Conservation (phyloP, 2,329 filamentous ascomycete genomes). For the Penicillium concentricum region DNA sequence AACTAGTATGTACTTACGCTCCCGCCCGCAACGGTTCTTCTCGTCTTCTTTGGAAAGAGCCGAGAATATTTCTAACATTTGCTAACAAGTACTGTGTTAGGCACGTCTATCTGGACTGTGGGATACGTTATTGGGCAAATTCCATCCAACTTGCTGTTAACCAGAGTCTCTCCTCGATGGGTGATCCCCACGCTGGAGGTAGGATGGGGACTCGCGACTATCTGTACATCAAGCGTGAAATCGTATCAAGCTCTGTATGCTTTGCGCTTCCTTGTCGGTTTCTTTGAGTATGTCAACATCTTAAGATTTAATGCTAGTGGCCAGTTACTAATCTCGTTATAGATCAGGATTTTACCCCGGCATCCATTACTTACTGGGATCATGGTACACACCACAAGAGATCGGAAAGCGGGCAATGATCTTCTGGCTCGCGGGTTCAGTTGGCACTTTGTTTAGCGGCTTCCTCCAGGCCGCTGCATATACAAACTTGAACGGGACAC, state of each 20-base stretch:
- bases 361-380: constrained; percentile 27
- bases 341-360: constrained; percentile 26
- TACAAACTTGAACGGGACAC: constrained; percentile 23
- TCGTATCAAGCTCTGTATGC: constrained; percentile 24
- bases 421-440: constrained; percentile 22
- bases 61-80: background rate
- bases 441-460: constrained; percentile 25
- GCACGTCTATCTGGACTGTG: constrained; percentile 44
- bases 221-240: constrained; percentile 23
- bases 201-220: constrained; percentile 30
- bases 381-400: constrained; percentile 27
- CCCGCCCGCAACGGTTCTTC: background rate
- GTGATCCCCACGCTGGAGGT: constrained; percentile 43
- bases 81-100: background rate
- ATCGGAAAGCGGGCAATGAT: constrained; percentile 26
- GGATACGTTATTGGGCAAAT: constrained; percentile 49
- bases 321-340: background rate
- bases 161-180: constrained; percentile 44
- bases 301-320: no score
- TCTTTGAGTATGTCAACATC: constrained; percentile 24
- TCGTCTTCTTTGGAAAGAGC: background rate
- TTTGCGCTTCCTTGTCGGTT: constrained; percentile 28
- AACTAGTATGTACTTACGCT: constrained; percentile 22
- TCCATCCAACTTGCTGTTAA: constrained; percentile 47
- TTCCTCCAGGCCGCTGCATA: constrained; percentile 25